These are phyloP conservation scores for Cantharellus anzutake DNA, from an alignment of 768 basidiomycete species.

Conservation along the genomic window DNA sequence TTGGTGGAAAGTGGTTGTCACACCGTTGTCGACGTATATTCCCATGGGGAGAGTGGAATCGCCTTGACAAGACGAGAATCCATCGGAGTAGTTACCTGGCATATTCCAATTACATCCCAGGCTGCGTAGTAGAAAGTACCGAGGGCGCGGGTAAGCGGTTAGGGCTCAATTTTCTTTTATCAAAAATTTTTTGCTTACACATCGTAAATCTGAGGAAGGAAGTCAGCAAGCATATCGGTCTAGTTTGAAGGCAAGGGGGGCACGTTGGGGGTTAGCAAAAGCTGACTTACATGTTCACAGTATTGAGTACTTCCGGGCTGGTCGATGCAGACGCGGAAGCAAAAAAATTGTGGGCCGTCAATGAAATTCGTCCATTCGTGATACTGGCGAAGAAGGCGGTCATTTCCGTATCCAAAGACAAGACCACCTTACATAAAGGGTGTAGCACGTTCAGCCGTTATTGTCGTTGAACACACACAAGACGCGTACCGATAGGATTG, in stretches of 20 bases:
- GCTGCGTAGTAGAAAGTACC: background rate
- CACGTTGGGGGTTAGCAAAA: background rate
- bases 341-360: constrained; percentile 19
- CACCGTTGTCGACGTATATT: background rate
- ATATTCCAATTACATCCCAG: constrained; percentile 19
- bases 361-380: constrained; percentile 67
- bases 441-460: background rate
- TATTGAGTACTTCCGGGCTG: constrained; percentile 24
- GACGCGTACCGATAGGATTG: constrained; percentile 24
- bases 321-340: constrained; percentile 13
- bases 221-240: background rate
- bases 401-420: constrained; percentile 58
- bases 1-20: constrained; percentile 43
- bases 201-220: background rate
- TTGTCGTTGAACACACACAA: background rate
- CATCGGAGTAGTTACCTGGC: constrained; percentile 23
- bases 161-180: background rate
- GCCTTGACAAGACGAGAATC: constrained; percentile 25
- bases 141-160: background rate
- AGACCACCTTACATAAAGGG: constrained; percentile 27
- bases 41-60: constrained; percentile 27
- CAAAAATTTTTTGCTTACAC: background rate
- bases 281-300: constrained; percentile 23
- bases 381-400: constrained; percentile 29
- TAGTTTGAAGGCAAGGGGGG: background rate